Evolutionary conservation across 2,329 filamentous ascomycete species (phyloP).

Genomic region (Mariannaea sp.): DNA sequence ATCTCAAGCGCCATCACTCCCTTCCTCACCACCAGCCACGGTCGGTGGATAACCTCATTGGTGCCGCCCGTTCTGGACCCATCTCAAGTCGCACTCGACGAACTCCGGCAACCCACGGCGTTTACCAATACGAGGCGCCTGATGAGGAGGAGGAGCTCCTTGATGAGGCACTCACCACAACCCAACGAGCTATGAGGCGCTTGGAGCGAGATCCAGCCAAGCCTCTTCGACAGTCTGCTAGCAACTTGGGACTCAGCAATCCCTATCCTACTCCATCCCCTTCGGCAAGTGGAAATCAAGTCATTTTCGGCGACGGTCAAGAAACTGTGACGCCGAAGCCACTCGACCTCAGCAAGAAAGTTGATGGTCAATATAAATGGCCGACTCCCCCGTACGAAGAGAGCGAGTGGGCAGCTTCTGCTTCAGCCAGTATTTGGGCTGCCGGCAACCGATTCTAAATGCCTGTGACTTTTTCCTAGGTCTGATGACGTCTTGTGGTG

Average conservation of each 20-base stretch:
- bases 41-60: slow-evolving; percentile 66
- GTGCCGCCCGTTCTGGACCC: slow-evolving; percentile 62
- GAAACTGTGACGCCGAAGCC: slow-evolving; percentile 70
- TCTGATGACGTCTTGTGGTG: slow-evolving; percentile 35
- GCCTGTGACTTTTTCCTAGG: slow-evolving; percentile 20
- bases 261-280: slow-evolving; percentile 72
- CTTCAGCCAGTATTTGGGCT: slow-evolving; percentile 80
- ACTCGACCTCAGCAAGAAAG: slow-evolving; percentile 67
- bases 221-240: slow-evolving; percentile 64
- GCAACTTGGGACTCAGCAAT: slow-evolving; percentile 62
- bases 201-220: slow-evolving; percentile 58
- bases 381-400: slow-evolving; percentile 96
- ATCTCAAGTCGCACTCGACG: slow-evolving; percentile 81
- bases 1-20: slow-evolving; percentile 68
- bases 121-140: slow-evolving; percentile 88
- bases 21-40: slow-evolving; percentile 65
- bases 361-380: slow-evolving; percentile 70
- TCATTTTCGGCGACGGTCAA: slow-evolving; percentile 71
- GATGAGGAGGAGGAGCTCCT: slow-evolving; percentile 96
- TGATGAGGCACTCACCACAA: slow-evolving; percentile 83
- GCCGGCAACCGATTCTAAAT: slow-evolving; percentile 66
- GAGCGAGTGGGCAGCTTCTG: slow-evolving; percentile 85
- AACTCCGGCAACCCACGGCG: slow-evolving; percentile 73
- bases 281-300: slow-evolving; percentile 80
- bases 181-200: slow-evolving; percentile 73